phyloP scores from a whole-genome alignment of 495 filamentous ascomycete genomes.

The Neurospora sp. region DNA sequence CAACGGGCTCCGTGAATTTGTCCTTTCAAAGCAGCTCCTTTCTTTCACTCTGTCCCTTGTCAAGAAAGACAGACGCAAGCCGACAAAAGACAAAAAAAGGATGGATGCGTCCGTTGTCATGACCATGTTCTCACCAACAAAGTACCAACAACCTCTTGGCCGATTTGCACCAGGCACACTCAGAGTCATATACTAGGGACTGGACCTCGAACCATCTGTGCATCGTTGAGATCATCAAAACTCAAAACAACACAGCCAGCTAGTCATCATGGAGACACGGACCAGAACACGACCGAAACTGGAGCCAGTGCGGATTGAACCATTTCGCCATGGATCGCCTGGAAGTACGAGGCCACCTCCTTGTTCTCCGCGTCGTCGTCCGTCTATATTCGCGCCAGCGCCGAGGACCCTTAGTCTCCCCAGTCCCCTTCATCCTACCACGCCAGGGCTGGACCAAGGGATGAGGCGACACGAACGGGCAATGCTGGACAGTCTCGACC shows the following conservation, averaged over 20 bases:
- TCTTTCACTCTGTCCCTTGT: constrained; percentile 1
- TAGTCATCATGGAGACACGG: constrained; percentile 17
- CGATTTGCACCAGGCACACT: neutral
- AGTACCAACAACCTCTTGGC: neutral
- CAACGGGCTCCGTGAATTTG: constrained; percentile 4
- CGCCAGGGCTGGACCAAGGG: constrained; percentile 22
- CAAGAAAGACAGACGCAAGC: neutral
- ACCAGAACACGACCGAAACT: constrained; percentile 24
- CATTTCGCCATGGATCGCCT: constrained; percentile 6
- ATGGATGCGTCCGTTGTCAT: neutral
- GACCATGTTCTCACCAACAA: neutral
- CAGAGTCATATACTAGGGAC: neutral
- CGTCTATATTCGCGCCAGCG: constrained; percentile 18
- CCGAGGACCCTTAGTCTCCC: constrained; percentile 21
- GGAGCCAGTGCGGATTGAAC: constrained; percentile 28
- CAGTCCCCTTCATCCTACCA: constrained; percentile 27
- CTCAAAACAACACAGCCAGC: neutral
- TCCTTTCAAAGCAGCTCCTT: constrained; percentile 8
- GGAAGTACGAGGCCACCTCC: constrained; percentile 5
- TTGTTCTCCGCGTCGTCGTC: constrained; percentile 12
- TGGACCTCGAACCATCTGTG: neutral
- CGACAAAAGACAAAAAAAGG: neutral
- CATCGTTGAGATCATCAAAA: neutral
- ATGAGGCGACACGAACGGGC: constrained; percentile 31
- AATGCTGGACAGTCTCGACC: constrained; percentile 30